Evolutionary conservation across 2,329 filamentous ascomycete genomes (phyloP).

Genomic region (Alternaria sp.): DNA sequence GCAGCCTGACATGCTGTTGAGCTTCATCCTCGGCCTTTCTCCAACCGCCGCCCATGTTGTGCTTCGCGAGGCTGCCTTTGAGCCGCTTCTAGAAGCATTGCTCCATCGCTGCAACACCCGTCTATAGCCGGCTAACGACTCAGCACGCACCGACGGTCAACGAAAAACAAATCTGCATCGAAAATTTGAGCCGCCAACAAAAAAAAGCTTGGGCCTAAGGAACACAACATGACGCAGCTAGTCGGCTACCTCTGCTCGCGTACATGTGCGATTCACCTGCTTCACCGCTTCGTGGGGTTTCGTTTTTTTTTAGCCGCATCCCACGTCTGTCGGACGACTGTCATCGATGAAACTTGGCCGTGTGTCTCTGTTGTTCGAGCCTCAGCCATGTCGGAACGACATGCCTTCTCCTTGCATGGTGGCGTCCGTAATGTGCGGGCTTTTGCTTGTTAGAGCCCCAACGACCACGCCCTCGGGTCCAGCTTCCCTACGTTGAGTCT

Average conservation of each 20-base stretch:
- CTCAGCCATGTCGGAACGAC: slow-evolving; percentile 14
- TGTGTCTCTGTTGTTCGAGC: slow-evolving; percentile 12
- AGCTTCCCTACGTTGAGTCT: slow-evolving; percentile 1
- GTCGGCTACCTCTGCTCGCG: slow-evolving; percentile 23
- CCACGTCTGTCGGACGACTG: slow-evolving; percentile 22
- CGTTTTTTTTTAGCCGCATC: slow-evolving; percentile 40
- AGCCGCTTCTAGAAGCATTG: slow-evolving; percentile 32
- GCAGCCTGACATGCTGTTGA: slow-evolving; percentile 31
- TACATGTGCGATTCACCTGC: slow-evolving; percentile 30
- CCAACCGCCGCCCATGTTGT: slow-evolving; percentile 12
- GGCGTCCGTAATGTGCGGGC: slow-evolving; percentile 5
- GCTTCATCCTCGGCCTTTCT: slow-evolving; percentile 19
- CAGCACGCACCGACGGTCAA: slow-evolving; percentile 31
- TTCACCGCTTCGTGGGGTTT: slow-evolving; percentile 46
- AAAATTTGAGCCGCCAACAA: slow-evolving; percentile 31
- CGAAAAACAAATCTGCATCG: slow-evolving; percentile 23
- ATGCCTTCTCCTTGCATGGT: slow-evolving; percentile 22
- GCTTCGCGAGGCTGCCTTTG: slow-evolving; percentile 27
- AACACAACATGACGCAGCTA: slow-evolving; percentile 36
- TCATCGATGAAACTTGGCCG: slow-evolving; percentile 24
- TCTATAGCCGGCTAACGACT: slow-evolving; percentile 36
- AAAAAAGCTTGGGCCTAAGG: slow-evolving; percentile 27
- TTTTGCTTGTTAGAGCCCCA: slow-evolving; percentile 10
- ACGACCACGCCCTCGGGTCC: slow-evolving; percentile 15
- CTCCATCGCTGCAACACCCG: slow-evolving; percentile 25